Percentiles rank a stretch among this genome's conserved stretches.
These are phyloP conservation scores for Panicum virgatum DNA, from an alignment of 202 grass and related monocot species.

Conservation along the genomic window DNA sequence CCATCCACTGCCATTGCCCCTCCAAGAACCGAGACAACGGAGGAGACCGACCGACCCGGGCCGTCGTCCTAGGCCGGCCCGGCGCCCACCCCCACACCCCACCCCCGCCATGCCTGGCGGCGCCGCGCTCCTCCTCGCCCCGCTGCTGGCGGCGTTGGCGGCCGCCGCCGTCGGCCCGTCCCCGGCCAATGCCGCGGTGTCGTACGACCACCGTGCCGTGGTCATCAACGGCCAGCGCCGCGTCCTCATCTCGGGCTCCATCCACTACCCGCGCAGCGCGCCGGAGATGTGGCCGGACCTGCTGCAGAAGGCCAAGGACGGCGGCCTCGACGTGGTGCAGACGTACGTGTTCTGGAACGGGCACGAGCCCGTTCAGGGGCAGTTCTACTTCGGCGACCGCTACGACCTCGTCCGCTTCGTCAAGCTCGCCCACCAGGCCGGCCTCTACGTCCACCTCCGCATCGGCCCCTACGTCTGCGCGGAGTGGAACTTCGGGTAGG, in stretches of 20 bases:
- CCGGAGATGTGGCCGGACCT: constrained; percentile 99
- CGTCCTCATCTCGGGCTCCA: constrained; percentile 91
- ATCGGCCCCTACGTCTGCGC: constrained; percentile 96
- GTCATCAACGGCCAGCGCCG: constrained; percentile 74
- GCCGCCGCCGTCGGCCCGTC: not conserved
- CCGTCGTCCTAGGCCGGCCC: not conserved
- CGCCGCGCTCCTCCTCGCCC: constrained; percentile 13
- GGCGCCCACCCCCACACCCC: not conserved
- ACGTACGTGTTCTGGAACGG: constrained; percentile 98
- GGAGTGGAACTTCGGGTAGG: constrained; percentile 98
- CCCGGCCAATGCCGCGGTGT: constrained; percentile 61
- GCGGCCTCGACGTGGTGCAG: constrained; percentile 85
- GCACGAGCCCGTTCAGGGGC: constrained; percentile 75
- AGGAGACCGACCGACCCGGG: not conserved
- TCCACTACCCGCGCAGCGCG: constrained; percentile 99
- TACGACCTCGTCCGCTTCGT: constrained; percentile 96
- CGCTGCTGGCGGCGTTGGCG: constrained; percentile 6
- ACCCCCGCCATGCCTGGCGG: constrained; percentile 42
- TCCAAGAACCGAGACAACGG: not conserved
- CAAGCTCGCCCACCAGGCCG: constrained; percentile 77
- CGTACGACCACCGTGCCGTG: constrained; percentile 76
- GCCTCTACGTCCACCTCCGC: constrained; percentile 90
- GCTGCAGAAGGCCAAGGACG: constrained; percentile 90
- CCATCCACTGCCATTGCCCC: constrained; percentile 1
- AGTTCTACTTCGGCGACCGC: constrained; percentile 87